Base-by-base conservation (phyloP, 78 protist species). In the Dictyostelium firmibasis region DNA sequence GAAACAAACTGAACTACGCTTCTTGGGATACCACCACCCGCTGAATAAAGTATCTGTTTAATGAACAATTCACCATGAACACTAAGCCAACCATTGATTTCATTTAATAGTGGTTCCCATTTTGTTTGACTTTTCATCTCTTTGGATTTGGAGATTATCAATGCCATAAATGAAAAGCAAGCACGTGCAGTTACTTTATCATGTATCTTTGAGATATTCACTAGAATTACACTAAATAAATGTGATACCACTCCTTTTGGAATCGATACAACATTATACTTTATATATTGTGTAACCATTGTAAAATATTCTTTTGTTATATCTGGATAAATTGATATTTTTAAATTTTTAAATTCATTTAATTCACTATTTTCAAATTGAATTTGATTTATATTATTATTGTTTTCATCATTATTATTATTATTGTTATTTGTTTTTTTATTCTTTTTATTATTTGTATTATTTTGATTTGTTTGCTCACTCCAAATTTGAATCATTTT, bases 11-110 rank as follows among this genome's bases (percentile, higher is more conserved):
- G 47, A 1, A 60, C 20, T 14, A 81, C 35, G 16, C 81, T 36
- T 43, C 91, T 53, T 35, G 84, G 86, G 23, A 75, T 35, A 18
- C 93, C 84, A 23, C 93, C 93, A 43, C 93, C 93, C n/a, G 81
- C 67, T 2, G 85, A 64, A 27, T 36, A 78, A 9, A 87, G 41
- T 5, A 87, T 41, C 27, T 87, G 93, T 41, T 44, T 57, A 20
- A 87, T 64, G 2, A 87, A 25, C 10, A 27, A n/a, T 36, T 87
- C 93, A 13, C 84, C 85, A 78, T 87, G 75, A 57, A 57, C 72
- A 10, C 20, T 27, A 3, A 87, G 27, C 16, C 81, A 41, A 20
- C n/a, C 29, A 41, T 87, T 74, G 4, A 87, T 23, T 50, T 87
- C 86, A 7, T 27, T 20, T 10, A 60, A 53, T 14, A 87, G 31